Evolutionary conservation across 1,284 basidiomycete species (phyloP), one percentile per base, ranked within the genome.

Genomic region (Pyrrhoderma lamaoense): DNA sequence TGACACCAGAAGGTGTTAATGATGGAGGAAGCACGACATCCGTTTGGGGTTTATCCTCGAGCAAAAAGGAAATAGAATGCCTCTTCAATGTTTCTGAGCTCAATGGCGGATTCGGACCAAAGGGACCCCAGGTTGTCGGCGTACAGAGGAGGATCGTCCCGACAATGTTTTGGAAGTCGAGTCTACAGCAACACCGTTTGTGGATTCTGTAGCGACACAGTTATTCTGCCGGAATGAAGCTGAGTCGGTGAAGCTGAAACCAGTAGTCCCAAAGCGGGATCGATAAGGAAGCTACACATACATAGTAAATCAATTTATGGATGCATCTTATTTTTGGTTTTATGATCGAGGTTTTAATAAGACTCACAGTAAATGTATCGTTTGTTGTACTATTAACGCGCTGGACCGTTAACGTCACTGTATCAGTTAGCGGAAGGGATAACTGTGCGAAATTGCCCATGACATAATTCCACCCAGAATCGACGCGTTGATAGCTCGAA

Each of bases 401-500:
- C 49, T 73, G 69, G 16, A 82, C 65, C 1, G 68, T 73, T 51
- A 82, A 61, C 1, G 64, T 66, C n/a, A 73, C 79, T 1, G 63
- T 65, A 58, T 82, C 79, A 23, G 62, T 64, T 16, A 81, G 62
- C 2, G 80, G 80, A 21, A 80, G 71, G 1, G 75, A 67, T 57
- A 76, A 71, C 54, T 77, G 74, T 1, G 79, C 80, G 60, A 82
- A 83, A 54, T 82, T 76, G 14, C 80, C 80, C 72, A 82, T 69
- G 53, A 71, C 61, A 57, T 84, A 84, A 2, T 64, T 70, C 78
- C 79, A 82, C 3, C 73, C 72, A 7, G 59, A 58, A 2, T 69
- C 61, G 1, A 60, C 64, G 18, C 60, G 58, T 44, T 65, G 58
- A 58, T 71, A 71, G 49, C 67, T 70, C 22, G 70, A 62, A 61